Evolutionary conservation across 2,329 filamentous ascomycete species (phyloP).

Genomic region (Drechslerella stenobrocha): DNA sequence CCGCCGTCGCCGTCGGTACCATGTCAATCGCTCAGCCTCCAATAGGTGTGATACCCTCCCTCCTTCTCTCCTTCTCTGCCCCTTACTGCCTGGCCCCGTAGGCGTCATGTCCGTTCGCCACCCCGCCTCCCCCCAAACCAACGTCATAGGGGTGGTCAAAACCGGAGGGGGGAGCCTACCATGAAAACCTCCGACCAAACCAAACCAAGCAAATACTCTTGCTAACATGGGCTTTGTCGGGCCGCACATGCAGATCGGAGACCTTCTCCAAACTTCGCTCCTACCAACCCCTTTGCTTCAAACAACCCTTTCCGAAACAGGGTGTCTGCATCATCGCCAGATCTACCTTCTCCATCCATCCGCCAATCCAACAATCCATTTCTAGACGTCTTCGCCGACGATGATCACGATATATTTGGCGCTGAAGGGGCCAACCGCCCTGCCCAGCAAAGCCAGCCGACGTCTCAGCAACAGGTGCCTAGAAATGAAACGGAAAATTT

Average conservation of each 20-base stretch:
- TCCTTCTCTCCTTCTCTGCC: neutral
- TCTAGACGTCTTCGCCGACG: slow-evolving; percentile 53
- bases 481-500: slow-evolving; percentile 41
- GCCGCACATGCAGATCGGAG: slow-evolving; percentile 50
- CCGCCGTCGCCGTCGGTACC: slow-evolving; percentile 11
- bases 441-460: slow-evolving; percentile 13
- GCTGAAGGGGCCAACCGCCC: slow-evolving; percentile 29
- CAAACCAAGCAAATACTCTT: no score
- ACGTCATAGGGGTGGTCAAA: no score
- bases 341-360: slow-evolving; percentile 50
- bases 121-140: no score
- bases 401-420: slow-evolving; percentile 50
- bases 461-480: slow-evolving; percentile 26
- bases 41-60: slow-evolving; percentile 34
- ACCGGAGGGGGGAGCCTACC: no score
- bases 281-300: slow-evolving; percentile 51
- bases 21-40: slow-evolving; percentile 46
- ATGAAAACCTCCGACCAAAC: no score
- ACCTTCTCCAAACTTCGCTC: slow-evolving; percentile 51
- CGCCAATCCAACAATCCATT: slow-evolving; percentile 53
- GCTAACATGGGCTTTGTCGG: slow-evolving; percentile 5
- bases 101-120: neutral
- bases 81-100: neutral
- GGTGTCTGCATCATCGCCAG: slow-evolving; percentile 50
- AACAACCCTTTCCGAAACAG: slow-evolving; percentile 54